Conservation (phyloP, 139 green algal species). For the Chlamydomonas schloesseri region DNA sequence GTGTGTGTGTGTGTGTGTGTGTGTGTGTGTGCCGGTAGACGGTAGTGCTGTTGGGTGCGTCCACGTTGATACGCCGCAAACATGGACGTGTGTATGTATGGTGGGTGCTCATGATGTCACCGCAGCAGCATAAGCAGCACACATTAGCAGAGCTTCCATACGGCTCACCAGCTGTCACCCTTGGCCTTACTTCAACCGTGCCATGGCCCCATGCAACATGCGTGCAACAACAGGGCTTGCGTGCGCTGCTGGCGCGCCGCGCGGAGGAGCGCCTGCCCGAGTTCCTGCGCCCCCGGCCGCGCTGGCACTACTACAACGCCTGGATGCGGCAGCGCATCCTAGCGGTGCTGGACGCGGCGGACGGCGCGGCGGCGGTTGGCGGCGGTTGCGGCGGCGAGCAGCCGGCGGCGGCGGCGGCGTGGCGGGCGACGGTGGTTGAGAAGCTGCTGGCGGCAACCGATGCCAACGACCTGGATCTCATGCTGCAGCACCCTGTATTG, state of each 20-base stretch:
- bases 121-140: too few relatives aligned
- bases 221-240: not conserved
- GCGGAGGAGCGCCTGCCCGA: slow-evolving; percentile 57
- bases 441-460: slow-evolving; percentile 78
- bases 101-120: too few relatives aligned
- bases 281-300: slow-evolving; percentile 66
- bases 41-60: too few relatives aligned
- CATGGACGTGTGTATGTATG: too few relatives aligned
- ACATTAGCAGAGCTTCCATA: too few relatives aligned
- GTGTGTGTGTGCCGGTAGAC: too few relatives aligned
- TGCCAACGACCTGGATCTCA: slow-evolving; percentile 80
- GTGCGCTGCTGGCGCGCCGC: not conserved
- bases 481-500: slow-evolving; percentile 75
- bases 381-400: not conserved
- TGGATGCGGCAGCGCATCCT: slow-evolving; percentile 69
- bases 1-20: too few relatives aligned
- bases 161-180: too few relatives aligned
- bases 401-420: not conserved
- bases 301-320: slow-evolving; percentile 85
- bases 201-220: not conserved
- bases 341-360: too few relatives aligned
- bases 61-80: too few relatives aligned
- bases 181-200: too few relatives aligned
- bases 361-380: too few relatives aligned
- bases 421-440: slow-evolving; percentile 78